Base-by-base conservation (phyloP, 768 basidiomycete genomes). In the Boletus pseudo-olivaceus region DNA sequence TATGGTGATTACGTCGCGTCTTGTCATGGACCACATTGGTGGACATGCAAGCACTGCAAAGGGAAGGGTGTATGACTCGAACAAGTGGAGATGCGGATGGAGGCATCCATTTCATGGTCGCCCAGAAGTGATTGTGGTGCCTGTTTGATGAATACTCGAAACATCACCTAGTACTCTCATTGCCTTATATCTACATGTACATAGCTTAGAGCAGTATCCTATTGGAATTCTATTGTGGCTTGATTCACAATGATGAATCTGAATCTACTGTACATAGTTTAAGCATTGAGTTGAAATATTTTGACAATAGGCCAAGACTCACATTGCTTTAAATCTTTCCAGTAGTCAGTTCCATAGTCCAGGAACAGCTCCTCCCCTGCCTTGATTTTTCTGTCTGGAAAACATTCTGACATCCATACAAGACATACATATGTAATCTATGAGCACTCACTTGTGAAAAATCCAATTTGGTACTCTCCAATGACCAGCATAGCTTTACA, bases 21-120 rank as follows among this genome's bases (percentile, higher is more conserved):
- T 76, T 15, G 65, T 76, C 26, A 69, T 77, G 67, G 75, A 77
- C 58, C 73, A 76, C 51, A 72, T 78, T 26, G 75, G 76, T 26
- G 75, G 68, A 14, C 62, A 60, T 54, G 65, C 62, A 12, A 75
- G 74, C 41, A 78, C 75, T 5, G 67, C 67, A 40, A 40, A 32
- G 7, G 62, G 67, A 5, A 72, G 75, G 48, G 33, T 47, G 4
- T 64, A 67, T 11, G 68, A 71, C 32, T 41, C 55, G 11, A 67
- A 73, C 30, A 73, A 74, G 53, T 77, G 75, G 74, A 67, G 70
- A 51, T 78, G 76, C 54, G 72, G 75, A n/a, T 77, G 75, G 76
- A 67, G 75, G 20, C 75, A 76, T 64, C 69, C 75, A 27, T 76
- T 78, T 51, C 75, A 78, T 59, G 75, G 75, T 29, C 60, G 62